These are phyloP conservation scores for Tolypocladium endophyticum DNA, from an alignment of 2,329 filamentous ascomycete species.

Conservation along the genomic window DNA sequence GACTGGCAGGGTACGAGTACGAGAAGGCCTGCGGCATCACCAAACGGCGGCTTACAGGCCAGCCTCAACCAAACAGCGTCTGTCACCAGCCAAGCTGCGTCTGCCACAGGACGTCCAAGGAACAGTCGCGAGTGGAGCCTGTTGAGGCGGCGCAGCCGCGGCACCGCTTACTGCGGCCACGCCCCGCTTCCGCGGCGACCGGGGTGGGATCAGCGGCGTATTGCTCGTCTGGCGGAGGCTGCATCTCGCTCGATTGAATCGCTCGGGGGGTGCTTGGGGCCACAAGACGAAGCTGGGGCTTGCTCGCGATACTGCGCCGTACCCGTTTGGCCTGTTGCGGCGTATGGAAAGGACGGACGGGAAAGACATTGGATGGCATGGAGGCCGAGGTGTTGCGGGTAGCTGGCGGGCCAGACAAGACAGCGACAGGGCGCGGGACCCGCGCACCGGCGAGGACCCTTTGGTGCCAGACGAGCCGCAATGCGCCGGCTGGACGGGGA, in stretches of 20 bases:
- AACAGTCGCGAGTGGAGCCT: slow-evolving; percentile 1
- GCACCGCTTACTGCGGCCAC: slow-evolving; percentile 13
- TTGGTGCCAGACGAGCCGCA: background rate
- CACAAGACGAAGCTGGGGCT: background rate
- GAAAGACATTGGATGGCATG: background rate
- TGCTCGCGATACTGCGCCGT: no score
- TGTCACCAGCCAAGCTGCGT: background rate
- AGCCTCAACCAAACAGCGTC: background rate
- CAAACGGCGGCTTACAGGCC: background rate
- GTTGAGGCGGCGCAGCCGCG: slow-evolving; percentile 4
- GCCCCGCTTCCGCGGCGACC: slow-evolving; percentile 1
- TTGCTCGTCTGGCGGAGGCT: background rate
- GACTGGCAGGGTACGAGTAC: background rate
- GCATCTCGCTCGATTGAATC: background rate
- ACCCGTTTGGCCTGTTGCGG: background rate
- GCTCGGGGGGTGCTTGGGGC: background rate
- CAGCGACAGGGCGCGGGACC: background rate
- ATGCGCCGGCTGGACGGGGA: background rate
- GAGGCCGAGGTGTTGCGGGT: background rate
- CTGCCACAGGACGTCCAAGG: background rate
- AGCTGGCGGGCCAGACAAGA: background rate
- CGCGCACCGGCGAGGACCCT: background rate
- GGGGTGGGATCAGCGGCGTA: background rate
- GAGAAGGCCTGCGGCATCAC: background rate
- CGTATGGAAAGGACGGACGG: background rate